A percentile compares a stretch with the other conserved stretches of the same genome.
These are phyloP conservation scores for Rhytidiadelphus loreus DNA, from an alignment of 225 moss, liverwort and hornwort genomes.

Conservation along the genomic window DNA sequence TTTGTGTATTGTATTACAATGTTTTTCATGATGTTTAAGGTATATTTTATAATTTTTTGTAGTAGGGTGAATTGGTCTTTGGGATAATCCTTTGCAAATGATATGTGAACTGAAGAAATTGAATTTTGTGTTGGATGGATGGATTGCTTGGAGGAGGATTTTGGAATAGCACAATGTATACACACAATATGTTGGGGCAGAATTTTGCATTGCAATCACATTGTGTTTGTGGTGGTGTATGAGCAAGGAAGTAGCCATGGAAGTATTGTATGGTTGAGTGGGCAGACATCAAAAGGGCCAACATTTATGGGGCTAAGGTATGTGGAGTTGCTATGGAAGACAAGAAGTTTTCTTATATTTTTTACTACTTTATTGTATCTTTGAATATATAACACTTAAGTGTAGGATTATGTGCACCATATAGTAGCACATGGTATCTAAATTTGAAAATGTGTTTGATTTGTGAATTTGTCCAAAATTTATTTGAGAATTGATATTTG, in stretches of 20 bases:
- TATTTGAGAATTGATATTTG: neutral
- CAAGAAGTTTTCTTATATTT: neutral
- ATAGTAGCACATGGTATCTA: too few species aligned
- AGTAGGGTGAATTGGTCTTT: neutral
- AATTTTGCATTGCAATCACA: neutral
- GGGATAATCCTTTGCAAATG: neutral
- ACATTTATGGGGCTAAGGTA: neutral
- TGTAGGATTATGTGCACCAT: too few species aligned
- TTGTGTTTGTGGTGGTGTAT: neutral
- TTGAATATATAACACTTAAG: neutral
- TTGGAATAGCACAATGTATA: too few species aligned
- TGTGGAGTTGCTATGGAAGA: neutral
- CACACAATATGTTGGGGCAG: accelerated
- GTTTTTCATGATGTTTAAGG: neutral
- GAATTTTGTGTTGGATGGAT: neutral
- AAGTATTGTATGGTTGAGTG: neutral
- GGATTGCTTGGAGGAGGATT: neutral
- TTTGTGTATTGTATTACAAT: neutral
- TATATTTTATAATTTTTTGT: neutral
- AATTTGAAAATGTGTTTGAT: too few species aligned
- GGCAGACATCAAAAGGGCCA: neutral
- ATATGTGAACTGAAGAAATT: neutral
- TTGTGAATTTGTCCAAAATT: neutral
- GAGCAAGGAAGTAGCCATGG: neutral
- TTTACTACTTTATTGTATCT: neutral